Evolutionary conservation across 2,329 filamentous ascomycete species (phyloP).

Genomic region (Xylaria sp.): DNA sequence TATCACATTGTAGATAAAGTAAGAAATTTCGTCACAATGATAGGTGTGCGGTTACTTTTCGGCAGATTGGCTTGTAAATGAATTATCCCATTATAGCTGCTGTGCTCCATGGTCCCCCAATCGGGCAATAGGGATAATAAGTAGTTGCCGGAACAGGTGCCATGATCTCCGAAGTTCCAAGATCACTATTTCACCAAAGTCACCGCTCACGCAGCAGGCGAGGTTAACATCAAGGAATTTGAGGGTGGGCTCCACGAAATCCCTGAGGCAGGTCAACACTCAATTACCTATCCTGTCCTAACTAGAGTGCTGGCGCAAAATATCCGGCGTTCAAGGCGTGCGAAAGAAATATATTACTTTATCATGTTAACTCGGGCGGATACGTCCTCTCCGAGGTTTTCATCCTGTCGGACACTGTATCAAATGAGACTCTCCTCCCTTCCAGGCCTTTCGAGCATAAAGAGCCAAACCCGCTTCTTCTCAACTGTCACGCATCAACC

Average conservation of each 20-base stretch:
- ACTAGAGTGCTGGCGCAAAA: constrained; percentile 13
- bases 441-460: constrained; percentile 15
- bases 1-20: constrained; percentile 44
- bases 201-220: not conserved
- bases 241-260: constrained; percentile 12
- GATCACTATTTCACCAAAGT: constrained; percentile 1
- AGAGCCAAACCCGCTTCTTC: constrained; percentile 14
- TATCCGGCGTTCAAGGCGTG: constrained; percentile 18
- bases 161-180: constrained; percentile 16
- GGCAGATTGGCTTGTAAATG: constrained; percentile 26
- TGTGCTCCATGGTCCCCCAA: constrained; percentile 14
- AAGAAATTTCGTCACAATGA: constrained; percentile 37
- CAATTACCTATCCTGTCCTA: constrained; percentile 16
- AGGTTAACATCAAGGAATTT: constrained; percentile 9
- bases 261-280: not conserved
- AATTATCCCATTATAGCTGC: constrained; percentile 1
- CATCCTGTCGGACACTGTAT: not conserved
- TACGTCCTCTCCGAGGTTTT: constrained; percentile 5
- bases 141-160: constrained; percentile 22
- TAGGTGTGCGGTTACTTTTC: constrained; percentile 35
- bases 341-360: constrained; percentile 24
- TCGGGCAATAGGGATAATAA: constrained; percentile 31
- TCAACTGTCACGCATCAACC: not conserved
- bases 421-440: not conserved
- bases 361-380: constrained; percentile 19